A percentile compares a stretch with the other conserved stretches of the same genome.
Conservation (phyloP, 2,329 filamentous ascomycete genomes). For the Chalaropsis thielavioides region DNA sequence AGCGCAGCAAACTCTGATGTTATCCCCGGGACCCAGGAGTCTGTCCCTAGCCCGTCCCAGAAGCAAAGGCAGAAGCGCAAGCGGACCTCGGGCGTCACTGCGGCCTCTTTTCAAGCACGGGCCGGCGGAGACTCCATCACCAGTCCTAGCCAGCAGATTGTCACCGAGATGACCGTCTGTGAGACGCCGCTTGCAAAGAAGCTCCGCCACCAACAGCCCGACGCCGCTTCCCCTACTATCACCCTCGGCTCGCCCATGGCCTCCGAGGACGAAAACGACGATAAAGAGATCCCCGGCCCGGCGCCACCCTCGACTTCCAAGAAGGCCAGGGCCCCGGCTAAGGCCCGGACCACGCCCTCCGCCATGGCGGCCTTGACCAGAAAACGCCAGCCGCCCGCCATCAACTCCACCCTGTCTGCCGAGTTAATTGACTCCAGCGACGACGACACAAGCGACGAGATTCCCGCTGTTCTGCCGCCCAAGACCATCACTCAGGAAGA, state of each 20-base stretch:
- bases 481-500: not conserved
- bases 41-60: not conserved
- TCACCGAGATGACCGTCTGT: not conserved
- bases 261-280: not conserved
- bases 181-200: not conserved
- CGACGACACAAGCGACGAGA: conserved; percentile 13
- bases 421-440: conserved; percentile 16
- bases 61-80: not conserved
- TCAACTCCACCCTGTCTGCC: conserved; percentile 6
- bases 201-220: not conserved
- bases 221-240: not conserved
- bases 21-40: conserved; percentile 1
- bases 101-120: not conserved
- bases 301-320: not conserved
- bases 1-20: not conserved
- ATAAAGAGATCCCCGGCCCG: not conserved
- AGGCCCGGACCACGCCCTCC: not conserved
- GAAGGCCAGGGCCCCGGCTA: not conserved
- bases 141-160: not conserved
- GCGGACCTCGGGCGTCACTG: not conserved
- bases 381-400: not conserved
- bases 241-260: conserved; percentile 6
- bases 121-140: not conserved
- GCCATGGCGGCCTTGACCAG: not conserved
- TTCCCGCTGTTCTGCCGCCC: not conserved